Evolutionary conservation across 1,139 yeast genomes (phyloP).

Genomic region (Suhomyces terraborum): DNA sequence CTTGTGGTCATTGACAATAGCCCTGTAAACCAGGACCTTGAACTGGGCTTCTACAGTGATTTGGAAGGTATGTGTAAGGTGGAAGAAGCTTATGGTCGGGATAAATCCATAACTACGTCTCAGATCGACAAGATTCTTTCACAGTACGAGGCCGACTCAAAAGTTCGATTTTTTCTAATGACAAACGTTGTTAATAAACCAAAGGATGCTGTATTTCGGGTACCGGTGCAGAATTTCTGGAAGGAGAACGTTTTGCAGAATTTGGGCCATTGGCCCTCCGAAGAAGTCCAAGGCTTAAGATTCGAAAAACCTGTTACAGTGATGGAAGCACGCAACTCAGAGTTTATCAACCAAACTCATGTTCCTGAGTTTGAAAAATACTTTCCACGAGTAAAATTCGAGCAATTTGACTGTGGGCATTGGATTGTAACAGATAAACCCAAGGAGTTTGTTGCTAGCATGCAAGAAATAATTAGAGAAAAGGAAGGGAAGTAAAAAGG

Average conservation of each 20-base stretch:
- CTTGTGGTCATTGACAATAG: conserved; percentile 52
- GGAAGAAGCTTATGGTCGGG: conserved; percentile 19
- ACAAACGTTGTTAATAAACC: conserved; percentile 28
- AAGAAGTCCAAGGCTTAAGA: conserved; percentile 21
- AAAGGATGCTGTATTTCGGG: conserved; percentile 26
- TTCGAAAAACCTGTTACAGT: conserved; percentile 44
- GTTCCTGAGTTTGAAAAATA: conserved; percentile 33
- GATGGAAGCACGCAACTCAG: conserved; percentile 43
- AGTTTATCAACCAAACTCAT: conserved; percentile 38
- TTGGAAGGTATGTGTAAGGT: conserved; percentile 38
- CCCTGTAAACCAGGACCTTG: conserved; percentile 37
- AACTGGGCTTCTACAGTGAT: conserved; percentile 26
- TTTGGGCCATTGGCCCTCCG: conserved; percentile 48
- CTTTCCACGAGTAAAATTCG: conserved; percentile 34
- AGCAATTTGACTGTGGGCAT: conserved; percentile 46
- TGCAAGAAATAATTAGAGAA: conserved; percentile 21
- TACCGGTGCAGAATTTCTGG: conserved; percentile 28
- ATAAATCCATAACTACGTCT: background rate
- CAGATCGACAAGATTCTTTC: conserved; percentile 23
- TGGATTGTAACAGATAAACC: conserved; percentile 49
- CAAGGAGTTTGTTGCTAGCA: conserved; percentile 32
- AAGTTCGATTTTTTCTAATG: conserved; percentile 33
- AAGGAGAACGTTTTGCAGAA: conserved; percentile 30
- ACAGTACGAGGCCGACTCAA: conserved; percentile 26
- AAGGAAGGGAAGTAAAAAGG: background rate